These are phyloP conservation scores for Yamadazyma phyllophila DNA, from an alignment of 805 yeast species.

Conservation along the genomic window DNA sequence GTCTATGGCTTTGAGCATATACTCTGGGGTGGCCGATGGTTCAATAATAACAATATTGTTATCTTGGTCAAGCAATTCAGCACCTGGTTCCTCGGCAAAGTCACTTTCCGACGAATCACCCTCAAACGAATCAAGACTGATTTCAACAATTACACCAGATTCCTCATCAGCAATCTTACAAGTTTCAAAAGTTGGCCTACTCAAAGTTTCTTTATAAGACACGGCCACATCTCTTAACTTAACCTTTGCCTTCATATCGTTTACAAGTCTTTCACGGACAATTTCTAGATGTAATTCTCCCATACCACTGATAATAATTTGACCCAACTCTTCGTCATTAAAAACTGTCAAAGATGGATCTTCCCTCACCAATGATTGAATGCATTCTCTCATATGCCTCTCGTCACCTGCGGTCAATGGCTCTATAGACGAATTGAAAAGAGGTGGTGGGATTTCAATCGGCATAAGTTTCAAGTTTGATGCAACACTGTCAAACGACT, in stretches of 20 bases:
- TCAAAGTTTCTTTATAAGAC: slow-evolving; percentile 75
- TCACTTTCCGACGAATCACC: slow-evolving; percentile 30
- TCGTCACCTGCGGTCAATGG: slow-evolving; percentile 83
- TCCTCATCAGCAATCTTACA: slow-evolving; percentile 18
- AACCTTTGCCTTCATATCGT: slow-evolving; percentile 78
- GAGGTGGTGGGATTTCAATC: slow-evolving; percentile 86
- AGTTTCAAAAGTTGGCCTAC: slow-evolving; percentile 19
- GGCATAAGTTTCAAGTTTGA: slow-evolving; percentile 59
- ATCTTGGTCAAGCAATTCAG: slow-evolving; percentile 40
- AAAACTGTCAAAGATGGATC: slow-evolving; percentile 82
- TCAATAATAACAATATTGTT: slow-evolving; percentile 47
- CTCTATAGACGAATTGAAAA: slow-evolving; percentile 80
- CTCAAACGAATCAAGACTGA: slow-evolving; percentile 36
- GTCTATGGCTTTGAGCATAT: slow-evolving; percentile 21
- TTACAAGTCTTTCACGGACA: slow-evolving; percentile 72
- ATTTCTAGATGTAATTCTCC: slow-evolving; percentile 95
- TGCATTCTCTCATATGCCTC: slow-evolving; percentile 67
- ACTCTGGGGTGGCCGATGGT: slow-evolving; percentile 24
- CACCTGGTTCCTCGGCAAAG: slow-evolving; percentile 40
- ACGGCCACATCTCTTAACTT: slow-evolving; percentile 83
- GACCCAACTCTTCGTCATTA: slow-evolving; percentile 83
- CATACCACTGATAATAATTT: slow-evolving; percentile 90
- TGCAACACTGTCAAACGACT: slow-evolving; percentile 44
- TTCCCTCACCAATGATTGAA: slow-evolving; percentile 67
- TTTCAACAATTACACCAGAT: slow-evolving; percentile 22